These are phyloP conservation scores for Russula sp. DNA, from an alignment of 768 basidiomycete species.

Conservation along the genomic window DNA sequence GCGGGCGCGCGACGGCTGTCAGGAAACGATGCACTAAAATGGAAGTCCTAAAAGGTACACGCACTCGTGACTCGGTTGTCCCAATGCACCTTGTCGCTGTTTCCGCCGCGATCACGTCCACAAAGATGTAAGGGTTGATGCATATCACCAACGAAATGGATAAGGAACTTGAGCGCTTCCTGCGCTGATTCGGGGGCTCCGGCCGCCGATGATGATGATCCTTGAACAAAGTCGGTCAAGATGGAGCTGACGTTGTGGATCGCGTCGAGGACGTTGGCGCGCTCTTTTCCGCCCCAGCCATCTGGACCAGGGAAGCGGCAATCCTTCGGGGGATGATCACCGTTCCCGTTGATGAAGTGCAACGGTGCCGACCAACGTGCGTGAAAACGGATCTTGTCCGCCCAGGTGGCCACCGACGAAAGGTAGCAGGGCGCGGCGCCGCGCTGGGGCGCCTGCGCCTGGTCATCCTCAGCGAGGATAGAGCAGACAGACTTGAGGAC, in stretches of 20 bases:
- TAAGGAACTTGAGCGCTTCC: conserved; percentile 60
- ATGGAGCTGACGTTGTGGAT: conserved; percentile 73
- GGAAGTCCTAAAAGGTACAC: conserved; percentile 34
- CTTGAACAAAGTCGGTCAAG: conserved; percentile 49
- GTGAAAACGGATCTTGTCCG: conserved; percentile 60
- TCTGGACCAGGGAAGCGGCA: conserved; percentile 74
- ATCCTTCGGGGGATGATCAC: conserved; percentile 71
- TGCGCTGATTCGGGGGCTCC: too few relatives aligned
- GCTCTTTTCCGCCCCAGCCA: conserved; percentile 64
- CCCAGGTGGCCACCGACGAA: conserved; percentile 84
- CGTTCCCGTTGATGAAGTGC: conserved; percentile 72
- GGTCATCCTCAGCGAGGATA: conserved; percentile 53
- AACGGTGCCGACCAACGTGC: conserved; percentile 65
- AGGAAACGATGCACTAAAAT: neutral
- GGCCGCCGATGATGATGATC: conserved; percentile 6
- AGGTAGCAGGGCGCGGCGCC: conserved; percentile 59
- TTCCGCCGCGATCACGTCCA: conserved; percentile 85
- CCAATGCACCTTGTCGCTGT: conserved; percentile 71
- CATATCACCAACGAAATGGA: conserved; percentile 92
- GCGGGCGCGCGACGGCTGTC: neutral
- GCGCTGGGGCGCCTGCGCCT: conserved; percentile 34
- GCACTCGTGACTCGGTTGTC: conserved; percentile 68
- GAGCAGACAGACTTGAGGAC: conserved; percentile 64
- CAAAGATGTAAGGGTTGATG: conserved; percentile 93
- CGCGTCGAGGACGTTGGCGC: conserved; percentile 70